Evolutionary conservation across 179 eudicot species (phyloP).

Genomic region (Silene vulgaris): DNA sequence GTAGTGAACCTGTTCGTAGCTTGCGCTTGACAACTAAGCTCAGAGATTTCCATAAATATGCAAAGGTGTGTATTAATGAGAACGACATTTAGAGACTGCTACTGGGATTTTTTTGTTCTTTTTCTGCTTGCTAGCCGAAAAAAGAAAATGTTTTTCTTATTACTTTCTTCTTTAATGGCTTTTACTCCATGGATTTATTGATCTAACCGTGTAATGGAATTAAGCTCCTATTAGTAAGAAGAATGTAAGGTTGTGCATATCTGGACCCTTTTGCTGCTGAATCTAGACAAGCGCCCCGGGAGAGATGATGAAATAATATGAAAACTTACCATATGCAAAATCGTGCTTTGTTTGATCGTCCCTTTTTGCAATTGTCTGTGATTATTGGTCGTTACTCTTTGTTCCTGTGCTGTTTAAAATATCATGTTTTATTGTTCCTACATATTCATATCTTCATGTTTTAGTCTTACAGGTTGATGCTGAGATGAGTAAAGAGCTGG

Average conservation of each 20-base stretch:
- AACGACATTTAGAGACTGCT: background rate
- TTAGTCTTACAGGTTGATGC: slow-evolving; percentile 58
- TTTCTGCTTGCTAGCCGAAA: background rate
- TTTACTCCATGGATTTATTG: background rate
- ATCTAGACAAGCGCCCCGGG: background rate
- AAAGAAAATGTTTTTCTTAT: background rate
- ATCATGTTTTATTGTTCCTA: background rate
- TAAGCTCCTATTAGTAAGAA: background rate
- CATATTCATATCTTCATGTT: background rate
- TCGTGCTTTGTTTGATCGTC: background rate
- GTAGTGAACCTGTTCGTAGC: slow-evolving; percentile 70
- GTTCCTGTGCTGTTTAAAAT: too few species aligned
- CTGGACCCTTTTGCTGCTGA: background rate
- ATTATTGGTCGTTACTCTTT: background rate
- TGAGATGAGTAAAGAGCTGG: slow-evolving; percentile 83
- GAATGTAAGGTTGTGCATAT: background rate
- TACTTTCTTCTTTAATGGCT: background rate
- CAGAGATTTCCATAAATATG: slow-evolving; percentile 89
- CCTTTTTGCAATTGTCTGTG: background rate
- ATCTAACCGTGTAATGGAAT: too few species aligned
- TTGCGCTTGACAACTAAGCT: slow-evolving; percentile 82
- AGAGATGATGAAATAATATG: background rate
- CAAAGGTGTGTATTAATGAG: slow-evolving; percentile 53
- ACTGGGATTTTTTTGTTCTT: background rate
- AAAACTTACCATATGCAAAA: background rate